A percentile compares a stretch with the other conserved stretches of the same genome.
These are phyloP conservation scores for Fusarium sp. DNA, from an alignment of 2,329 filamentous ascomycete genomes.

Conservation along the genomic window DNA sequence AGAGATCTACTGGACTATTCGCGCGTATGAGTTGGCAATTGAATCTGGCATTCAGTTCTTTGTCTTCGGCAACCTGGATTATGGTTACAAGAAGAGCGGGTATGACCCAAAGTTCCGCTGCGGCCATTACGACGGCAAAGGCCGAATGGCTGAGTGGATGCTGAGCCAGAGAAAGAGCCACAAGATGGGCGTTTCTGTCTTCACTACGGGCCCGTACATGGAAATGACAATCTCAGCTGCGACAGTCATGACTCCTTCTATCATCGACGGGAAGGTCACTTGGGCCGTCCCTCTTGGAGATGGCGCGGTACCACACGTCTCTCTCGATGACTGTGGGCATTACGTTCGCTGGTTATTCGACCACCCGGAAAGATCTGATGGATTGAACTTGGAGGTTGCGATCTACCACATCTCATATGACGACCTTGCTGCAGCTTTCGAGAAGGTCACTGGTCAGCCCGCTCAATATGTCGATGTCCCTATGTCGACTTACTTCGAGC, in stretches of 20 bases:
- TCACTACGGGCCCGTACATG: constrained; percentile 31
- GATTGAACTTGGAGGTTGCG: constrained; percentile 22
- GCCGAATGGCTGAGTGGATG: constrained; percentile 62
- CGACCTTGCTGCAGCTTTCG: constrained; percentile 15
- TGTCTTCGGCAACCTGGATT: constrained; percentile 66
- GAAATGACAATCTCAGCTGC: constrained; percentile 2
- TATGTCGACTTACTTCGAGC: background rate
- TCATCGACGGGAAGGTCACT: constrained; percentile 23
- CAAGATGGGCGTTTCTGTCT: constrained; percentile 6
- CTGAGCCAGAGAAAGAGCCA: constrained; percentile 51
- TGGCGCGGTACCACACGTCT: constrained; percentile 17
- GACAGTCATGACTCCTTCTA: background rate
- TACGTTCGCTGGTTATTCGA: constrained; percentile 32
- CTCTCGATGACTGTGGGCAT: constrained; percentile 32
- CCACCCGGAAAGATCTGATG: background rate
- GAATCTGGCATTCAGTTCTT: constrained; percentile 55
- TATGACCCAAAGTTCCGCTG: constrained; percentile 62
- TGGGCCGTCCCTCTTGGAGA: constrained; percentile 21
- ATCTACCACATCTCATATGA: constrained; percentile 20
- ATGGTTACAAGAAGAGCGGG: constrained; percentile 61
- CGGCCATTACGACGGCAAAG: constrained; percentile 66
- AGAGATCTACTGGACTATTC: constrained; percentile 23
- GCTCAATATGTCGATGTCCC: constrained; percentile 20
- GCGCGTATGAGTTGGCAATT: constrained; percentile 16
- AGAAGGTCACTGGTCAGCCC: constrained; percentile 26